Conservation (phyloP, 2,329 filamentous ascomycete species). For the Alternaria longipes region DNA sequence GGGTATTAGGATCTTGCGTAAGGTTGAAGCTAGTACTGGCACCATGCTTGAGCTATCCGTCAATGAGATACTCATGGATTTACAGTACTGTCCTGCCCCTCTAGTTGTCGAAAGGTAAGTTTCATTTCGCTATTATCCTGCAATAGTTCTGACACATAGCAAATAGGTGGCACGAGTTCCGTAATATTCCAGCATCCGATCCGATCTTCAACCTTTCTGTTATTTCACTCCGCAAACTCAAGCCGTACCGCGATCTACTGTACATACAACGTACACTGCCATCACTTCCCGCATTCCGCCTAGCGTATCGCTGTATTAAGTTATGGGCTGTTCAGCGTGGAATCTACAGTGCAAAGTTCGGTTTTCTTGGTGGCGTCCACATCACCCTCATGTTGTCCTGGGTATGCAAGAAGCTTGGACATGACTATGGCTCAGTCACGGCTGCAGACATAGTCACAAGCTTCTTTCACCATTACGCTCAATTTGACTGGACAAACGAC, state of each 20-base stretch:
- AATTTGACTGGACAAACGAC: constrained; percentile 66
- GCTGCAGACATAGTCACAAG: constrained; percentile 63
- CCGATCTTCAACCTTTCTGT: constrained; percentile 65
- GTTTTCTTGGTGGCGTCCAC: constrained; percentile 71
- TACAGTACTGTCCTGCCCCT: constrained; percentile 72
- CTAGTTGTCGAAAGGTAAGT: constrained; percentile 62
- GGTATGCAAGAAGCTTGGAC: constrained; percentile 62
- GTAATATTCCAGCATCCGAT: constrained; percentile 60
- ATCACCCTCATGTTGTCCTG: constrained; percentile 69
- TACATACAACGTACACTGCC: constrained; percentile 70
- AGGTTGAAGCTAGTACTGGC: constrained; percentile 66
- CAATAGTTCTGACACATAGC: constrained; percentile 13
- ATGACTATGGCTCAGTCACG: constrained; percentile 48
- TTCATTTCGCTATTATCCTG: neutral
- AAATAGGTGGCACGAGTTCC: constrained; percentile 50
- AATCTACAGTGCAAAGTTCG: constrained; percentile 71
- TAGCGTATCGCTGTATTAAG: constrained; percentile 68
- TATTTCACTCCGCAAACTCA: constrained; percentile 68
- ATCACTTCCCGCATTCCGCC: constrained; percentile 65
- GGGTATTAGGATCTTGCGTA: constrained; percentile 63
- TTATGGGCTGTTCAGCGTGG: constrained; percentile 70
- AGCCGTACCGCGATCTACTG: constrained; percentile 69
- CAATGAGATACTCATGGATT: constrained; percentile 66
- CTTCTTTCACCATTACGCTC: constrained; percentile 71
- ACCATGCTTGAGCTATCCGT: constrained; percentile 72